phyloP scores from a whole-genome alignment of 148 eudicot genomes.

The Dianthus caryophyllus region DNA sequence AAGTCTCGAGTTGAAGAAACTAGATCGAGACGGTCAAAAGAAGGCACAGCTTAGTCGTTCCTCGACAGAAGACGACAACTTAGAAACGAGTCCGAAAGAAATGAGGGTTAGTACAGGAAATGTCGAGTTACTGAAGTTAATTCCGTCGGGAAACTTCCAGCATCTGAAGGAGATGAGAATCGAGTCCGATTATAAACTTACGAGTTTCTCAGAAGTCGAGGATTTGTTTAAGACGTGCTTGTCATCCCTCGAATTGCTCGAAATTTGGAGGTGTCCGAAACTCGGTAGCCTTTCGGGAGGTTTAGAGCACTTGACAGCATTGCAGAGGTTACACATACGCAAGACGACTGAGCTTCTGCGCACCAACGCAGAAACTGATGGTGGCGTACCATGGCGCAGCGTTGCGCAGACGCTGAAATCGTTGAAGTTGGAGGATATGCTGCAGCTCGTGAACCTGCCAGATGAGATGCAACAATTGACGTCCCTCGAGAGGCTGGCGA shows the following conservation, averaged over 20 bases:
- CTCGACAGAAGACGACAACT: too few relatives aligned
- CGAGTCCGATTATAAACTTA: background rate
- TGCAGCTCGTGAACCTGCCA: too few relatives aligned
- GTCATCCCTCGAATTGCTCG: conserved; percentile 14
- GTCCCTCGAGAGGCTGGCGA: conserved; percentile 7
- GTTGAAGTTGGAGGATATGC: too few relatives aligned
- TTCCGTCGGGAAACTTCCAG: background rate
- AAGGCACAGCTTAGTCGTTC: too few relatives aligned
- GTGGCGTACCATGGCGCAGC: too few relatives aligned
- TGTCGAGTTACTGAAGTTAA: background rate
- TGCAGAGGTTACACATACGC: background rate
- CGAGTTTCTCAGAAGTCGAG: conserved; percentile 12
- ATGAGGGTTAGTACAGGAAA: conserved; percentile 1
- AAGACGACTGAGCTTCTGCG: background rate
- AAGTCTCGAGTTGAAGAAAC: background rate
- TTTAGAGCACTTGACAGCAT: conserved; percentile 17
- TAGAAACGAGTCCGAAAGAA: too few relatives aligned
- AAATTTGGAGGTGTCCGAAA: background rate
- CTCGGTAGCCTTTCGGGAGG: conserved; percentile 11
- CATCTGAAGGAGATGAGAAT: too few relatives aligned
- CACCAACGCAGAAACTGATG: too few relatives aligned
- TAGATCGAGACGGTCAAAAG: too few relatives aligned
- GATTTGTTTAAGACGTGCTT: conserved; percentile 12
- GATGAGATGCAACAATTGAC: conserved; percentile 1
- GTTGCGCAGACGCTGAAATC: too few relatives aligned